Conservation (phyloP, 495 filamentous ascomycete genomes). For the Parathielavia hyrcaniae region DNA sequence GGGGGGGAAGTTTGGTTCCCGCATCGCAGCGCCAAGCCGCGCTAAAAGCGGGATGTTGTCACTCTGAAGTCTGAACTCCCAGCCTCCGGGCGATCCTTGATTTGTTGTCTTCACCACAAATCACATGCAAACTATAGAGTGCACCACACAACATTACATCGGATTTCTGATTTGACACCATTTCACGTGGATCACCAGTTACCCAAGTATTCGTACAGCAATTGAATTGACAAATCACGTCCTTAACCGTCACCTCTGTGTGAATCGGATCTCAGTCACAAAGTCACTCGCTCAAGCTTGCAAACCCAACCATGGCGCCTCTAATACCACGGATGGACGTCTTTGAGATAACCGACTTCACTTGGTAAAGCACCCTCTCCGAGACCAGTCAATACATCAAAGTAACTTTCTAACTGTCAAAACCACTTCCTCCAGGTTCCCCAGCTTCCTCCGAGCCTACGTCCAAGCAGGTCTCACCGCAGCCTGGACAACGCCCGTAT, state of each 20-base stretch:
- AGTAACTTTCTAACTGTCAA: neutral
- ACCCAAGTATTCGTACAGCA: too few relatives aligned
- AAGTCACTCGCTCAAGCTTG: neutral
- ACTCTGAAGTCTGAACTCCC: neutral
- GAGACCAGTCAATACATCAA: neutral
- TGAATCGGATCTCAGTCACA: neutral
- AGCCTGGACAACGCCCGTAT: conserved; percentile 41
- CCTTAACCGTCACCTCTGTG: too few relatives aligned
- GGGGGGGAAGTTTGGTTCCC: neutral
- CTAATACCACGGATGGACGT: conserved; percentile 49
- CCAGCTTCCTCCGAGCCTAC: conserved; percentile 44
- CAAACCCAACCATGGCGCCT: conserved; percentile 38
- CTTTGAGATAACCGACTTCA: conserved; percentile 50
- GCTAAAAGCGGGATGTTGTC: conserved; percentile 19
- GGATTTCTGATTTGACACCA: neutral
- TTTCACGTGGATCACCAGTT: neutral
- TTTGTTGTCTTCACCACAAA: neutral
- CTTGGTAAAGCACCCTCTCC: conserved; percentile 36
- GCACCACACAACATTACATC: neutral
- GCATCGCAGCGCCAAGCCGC: neutral
- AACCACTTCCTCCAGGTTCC: conserved; percentile 46
- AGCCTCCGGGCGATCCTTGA: too few relatives aligned
- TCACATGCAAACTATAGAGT: neutral
- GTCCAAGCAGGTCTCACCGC: conserved; percentile 49
- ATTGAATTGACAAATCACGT: neutral